phyloP scores from a whole-genome alignment of 441 rosid species.

The Eutrema salsugineum region DNA sequence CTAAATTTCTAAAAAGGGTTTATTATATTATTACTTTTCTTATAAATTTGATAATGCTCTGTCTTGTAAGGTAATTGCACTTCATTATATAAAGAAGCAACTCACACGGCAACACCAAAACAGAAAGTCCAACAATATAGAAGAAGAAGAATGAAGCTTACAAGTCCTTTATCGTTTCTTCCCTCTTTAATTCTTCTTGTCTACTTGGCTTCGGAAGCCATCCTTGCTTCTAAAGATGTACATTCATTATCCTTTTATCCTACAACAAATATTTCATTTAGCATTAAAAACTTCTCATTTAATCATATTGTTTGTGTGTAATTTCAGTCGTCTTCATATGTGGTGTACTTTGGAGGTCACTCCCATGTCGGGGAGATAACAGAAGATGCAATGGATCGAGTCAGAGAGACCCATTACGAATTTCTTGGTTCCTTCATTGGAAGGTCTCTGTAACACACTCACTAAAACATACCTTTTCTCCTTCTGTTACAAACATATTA shows the following conservation, averaged over 20 bases:
- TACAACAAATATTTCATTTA: not conserved
- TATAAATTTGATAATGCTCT: not conserved
- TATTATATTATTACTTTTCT: not conserved
- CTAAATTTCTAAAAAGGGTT: not conserved
- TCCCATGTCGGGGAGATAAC: slow-evolving; percentile 42
- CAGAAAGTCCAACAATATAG: not conserved
- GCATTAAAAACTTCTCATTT: not conserved
- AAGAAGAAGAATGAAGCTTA: slow-evolving; percentile 34
- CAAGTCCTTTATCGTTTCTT: slow-evolving; percentile 11
- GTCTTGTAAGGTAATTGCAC: not conserved
- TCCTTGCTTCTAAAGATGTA: slow-evolving; percentile 40
- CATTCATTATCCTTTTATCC: slow-evolving; percentile 9
- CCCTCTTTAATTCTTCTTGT: slow-evolving; percentile 9
- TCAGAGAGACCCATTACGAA: slow-evolving; percentile 43
- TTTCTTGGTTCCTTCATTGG: slow-evolving; percentile 53
- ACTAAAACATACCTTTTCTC: not conserved
- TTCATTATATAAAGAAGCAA: slow-evolving; percentile 27
- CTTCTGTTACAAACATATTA: too few species aligned
- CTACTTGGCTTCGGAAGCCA: slow-evolving; percentile 12
- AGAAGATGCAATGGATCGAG: slow-evolving; percentile 31
- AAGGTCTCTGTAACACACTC: slow-evolving; percentile 35
- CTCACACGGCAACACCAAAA: not conserved
- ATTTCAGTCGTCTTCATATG: slow-evolving; percentile 37
- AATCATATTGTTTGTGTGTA: not conserved
- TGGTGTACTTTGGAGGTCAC: slow-evolving; percentile 62